Evolutionary conservation across 2,329 filamentous ascomycete species (phyloP).

Genomic region (Leptodontidium sp.): DNA sequence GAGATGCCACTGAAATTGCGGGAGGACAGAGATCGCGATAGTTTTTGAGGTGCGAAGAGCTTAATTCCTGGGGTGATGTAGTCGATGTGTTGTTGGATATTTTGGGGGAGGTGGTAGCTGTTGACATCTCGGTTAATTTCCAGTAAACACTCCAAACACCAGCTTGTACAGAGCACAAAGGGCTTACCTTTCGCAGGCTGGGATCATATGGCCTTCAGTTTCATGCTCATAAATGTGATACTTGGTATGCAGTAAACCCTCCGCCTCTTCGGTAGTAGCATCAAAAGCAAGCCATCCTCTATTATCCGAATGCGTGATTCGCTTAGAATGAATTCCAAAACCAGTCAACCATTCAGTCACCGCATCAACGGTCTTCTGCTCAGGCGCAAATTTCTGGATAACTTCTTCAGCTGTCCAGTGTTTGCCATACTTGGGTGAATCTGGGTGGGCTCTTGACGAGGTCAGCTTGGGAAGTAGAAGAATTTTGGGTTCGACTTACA

Average conservation of each 20-base stretch:
- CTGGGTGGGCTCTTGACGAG: conserved; percentile 35
- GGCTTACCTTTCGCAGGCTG: conserved; percentile 46
- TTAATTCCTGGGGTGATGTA: conserved; percentile 56
- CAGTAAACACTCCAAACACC: neutral
- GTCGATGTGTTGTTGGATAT: conserved; percentile 53
- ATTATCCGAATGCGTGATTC: conserved; percentile 45
- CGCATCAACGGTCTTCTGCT: conserved; percentile 41
- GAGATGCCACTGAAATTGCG: conserved; percentile 15
- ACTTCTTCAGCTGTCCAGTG: conserved; percentile 46
- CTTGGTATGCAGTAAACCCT: conserved; percentile 47
- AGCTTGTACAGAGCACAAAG: neutral
- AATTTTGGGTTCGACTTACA: conserved; percentile 22
- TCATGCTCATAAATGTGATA: conserved; percentile 48
- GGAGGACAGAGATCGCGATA: conserved; percentile 19
- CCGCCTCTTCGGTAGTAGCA: conserved; percentile 45
- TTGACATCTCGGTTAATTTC: conserved; percentile 25
- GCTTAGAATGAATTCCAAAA: conserved; percentile 43
- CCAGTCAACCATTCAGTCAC: conserved; percentile 46
- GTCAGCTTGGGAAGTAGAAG: conserved; percentile 7
- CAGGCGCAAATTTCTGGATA: conserved; percentile 45
- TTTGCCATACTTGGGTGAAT: conserved; percentile 46
- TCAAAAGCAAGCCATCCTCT: conserved; percentile 48
- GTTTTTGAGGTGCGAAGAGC: conserved; percentile 38
- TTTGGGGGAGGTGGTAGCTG: conserved; percentile 52
- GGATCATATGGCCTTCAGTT: conserved; percentile 38